Conservation (phyloP, 805 yeast species). For the Wickerhamomyces chambardii region DNA sequence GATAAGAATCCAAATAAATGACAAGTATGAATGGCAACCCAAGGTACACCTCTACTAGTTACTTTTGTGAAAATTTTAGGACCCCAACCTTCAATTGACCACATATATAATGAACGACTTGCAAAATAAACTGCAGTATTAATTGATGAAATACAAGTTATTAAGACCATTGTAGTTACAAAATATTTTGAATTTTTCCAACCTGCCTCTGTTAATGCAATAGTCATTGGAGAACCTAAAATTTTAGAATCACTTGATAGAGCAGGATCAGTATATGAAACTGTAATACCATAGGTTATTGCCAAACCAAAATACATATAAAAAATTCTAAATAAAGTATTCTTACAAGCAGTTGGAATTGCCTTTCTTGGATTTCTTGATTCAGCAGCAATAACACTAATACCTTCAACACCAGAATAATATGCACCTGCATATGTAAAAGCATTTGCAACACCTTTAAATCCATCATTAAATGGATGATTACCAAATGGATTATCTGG, state of each 20-base stretch:
- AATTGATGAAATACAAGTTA: slow-evolving; percentile 61
- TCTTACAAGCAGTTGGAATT: slow-evolving; percentile 63
- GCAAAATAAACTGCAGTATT: slow-evolving; percentile 66
- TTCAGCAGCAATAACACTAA: slow-evolving; percentile 71
- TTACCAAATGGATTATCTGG: slow-evolving; percentile 24
- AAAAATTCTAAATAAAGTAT: slow-evolving; percentile 54
- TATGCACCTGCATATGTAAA: slow-evolving; percentile 68
- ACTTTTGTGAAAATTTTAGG: slow-evolving; percentile 44
- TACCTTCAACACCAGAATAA: slow-evolving; percentile 70
- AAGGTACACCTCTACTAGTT: slow-evolving; percentile 55
- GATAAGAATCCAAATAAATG: slow-evolving; percentile 56
- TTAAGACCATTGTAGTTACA: slow-evolving; percentile 61
- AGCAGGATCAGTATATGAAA: slow-evolving; percentile 55
- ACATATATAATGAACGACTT: slow-evolving; percentile 53
- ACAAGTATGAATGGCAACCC: slow-evolving; percentile 47
- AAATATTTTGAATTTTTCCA: slow-evolving; percentile 56
- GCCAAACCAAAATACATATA: slow-evolving; percentile 55
- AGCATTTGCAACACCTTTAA: slow-evolving; percentile 49
- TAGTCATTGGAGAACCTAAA: slow-evolving; percentile 60
- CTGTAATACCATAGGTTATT: slow-evolving; percentile 58
- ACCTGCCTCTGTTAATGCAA: slow-evolving; percentile 63
- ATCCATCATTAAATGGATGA: slow-evolving; percentile 32
- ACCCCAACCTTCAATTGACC: slow-evolving; percentile 55
- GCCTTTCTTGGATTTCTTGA: slow-evolving; percentile 59
- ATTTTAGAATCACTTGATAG: slow-evolving; percentile 26